These are phyloP conservation scores for Geosmithia flava DNA, from an alignment of 2,329 filamentous ascomycete genomes.

Conservation along the genomic window DNA sequence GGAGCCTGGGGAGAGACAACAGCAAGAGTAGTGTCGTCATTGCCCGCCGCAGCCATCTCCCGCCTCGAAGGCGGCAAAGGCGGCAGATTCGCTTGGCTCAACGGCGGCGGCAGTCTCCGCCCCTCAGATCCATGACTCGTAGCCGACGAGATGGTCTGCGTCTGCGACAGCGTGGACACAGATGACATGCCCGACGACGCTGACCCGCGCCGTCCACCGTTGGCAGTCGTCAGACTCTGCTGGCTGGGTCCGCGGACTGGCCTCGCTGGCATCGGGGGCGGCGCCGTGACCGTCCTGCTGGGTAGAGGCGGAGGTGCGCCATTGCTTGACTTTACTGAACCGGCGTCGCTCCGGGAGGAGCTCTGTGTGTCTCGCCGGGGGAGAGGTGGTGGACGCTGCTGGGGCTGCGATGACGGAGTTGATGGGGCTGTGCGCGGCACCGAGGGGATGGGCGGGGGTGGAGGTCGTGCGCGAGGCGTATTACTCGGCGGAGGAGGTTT, in stretches of 20 bases:
- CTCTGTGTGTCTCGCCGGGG: slow-evolving; percentile 16
- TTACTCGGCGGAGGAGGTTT: too few species aligned
- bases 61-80: slow-evolving; percentile 40
- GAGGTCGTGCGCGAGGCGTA: slow-evolving; percentile 2
- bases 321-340: neutral
- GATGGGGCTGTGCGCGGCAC: slow-evolving; percentile 15
- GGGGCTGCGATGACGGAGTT: slow-evolving; percentile 1
- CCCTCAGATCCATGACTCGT: slow-evolving; percentile 33
- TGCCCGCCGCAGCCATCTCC: slow-evolving; percentile 16
- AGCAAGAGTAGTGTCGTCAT: neutral
- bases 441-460: slow-evolving; percentile 25
- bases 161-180: slow-evolving; percentile 38
- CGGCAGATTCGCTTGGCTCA: slow-evolving; percentile 44
- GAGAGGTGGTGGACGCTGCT: slow-evolving; percentile 17
- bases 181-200: slow-evolving; percentile 48
- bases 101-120: slow-evolving; percentile 38
- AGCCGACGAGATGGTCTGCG: slow-evolving; percentile 29
- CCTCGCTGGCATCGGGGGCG: slow-evolving; percentile 24
- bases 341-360: slow-evolving; percentile 1
- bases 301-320: slow-evolving; percentile 22
- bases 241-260: slow-evolving; percentile 14
- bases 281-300: slow-evolving; percentile 13
- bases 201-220: slow-evolving; percentile 28
- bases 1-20: slow-evolving; percentile 9
- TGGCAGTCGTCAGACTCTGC: neutral